These are phyloP conservation scores for Fistulina hepatica DNA, from an alignment of 1,284 basidiomycete genomes.

Conservation along the genomic window DNA sequence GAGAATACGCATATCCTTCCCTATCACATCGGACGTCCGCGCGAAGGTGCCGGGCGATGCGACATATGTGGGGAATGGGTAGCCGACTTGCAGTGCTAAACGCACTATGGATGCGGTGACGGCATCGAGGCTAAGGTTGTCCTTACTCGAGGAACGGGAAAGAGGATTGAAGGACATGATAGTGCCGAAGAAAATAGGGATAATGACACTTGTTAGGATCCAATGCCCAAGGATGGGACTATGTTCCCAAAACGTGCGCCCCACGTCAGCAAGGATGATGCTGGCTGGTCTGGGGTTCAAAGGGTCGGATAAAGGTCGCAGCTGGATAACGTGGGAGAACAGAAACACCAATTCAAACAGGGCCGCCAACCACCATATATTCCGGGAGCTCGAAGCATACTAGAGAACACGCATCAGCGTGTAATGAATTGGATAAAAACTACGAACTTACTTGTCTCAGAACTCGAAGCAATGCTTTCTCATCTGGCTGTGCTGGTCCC, in stretches of 20 bases:
- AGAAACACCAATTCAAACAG: constrained; percentile 37
- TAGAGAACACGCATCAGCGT: constrained; percentile 16
- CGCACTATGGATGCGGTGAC: constrained; percentile 50
- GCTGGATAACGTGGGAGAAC: constrained; percentile 35
- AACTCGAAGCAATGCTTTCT: constrained; percentile 26
- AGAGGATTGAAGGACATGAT: constrained; percentile 53
- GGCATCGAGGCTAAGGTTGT: constrained; percentile 32
- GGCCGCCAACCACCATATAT: constrained; percentile 39
- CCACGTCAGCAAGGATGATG: constrained; percentile 8
- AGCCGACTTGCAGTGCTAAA: constrained; percentile 43
- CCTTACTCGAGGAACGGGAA: constrained; percentile 12
- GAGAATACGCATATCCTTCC: constrained; percentile 39
- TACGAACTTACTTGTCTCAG: constrained; percentile 30
- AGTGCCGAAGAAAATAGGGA: constrained; percentile 42
- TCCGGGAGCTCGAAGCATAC: constrained; percentile 46
- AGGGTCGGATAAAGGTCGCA: constrained; percentile 23
- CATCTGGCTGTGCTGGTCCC: constrained; percentile 26
- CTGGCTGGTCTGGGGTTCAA: constrained; percentile 15
- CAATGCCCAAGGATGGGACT: constrained; percentile 45
- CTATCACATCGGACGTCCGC: constrained; percentile 44
- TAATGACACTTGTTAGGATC: constrained; percentile 43
- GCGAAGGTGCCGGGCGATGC: constrained; percentile 20
- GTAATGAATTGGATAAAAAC: constrained; percentile 4
- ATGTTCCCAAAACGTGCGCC: constrained; percentile 21
- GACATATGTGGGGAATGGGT: constrained; percentile 34